Evolutionary conservation across 202 grass and related monocot species (phyloP).

Genomic region (Setaria viridis): DNA sequence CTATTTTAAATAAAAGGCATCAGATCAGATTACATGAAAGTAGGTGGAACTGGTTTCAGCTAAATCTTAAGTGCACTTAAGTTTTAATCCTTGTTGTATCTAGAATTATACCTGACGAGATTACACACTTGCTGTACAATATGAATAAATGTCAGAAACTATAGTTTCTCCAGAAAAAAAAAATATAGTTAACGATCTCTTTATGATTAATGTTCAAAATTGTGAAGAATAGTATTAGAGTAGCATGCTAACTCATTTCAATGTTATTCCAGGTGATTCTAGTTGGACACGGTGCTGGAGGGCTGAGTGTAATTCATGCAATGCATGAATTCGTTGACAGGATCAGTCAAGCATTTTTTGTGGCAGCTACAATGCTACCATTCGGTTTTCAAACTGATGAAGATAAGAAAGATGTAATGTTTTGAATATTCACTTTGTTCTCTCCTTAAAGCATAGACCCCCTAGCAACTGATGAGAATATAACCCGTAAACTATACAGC

Average conservation of each 20-base stretch:
- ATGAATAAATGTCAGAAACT: not conserved
- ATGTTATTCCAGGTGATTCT: slow-evolving; percentile 55
- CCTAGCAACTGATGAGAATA: slow-evolving; percentile 19
- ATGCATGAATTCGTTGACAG: slow-evolving; percentile 65
- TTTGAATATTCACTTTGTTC: not conserved
- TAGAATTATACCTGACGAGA: slow-evolving; percentile 8
- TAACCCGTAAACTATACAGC: not conserved
- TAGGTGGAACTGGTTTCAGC: not conserved
- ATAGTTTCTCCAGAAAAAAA: slow-evolving; percentile 7
- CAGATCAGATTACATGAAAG: not conserved
- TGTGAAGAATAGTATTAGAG: not conserved
- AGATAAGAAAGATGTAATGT: slow-evolving; percentile 63
- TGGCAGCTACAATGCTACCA: slow-evolving; percentile 66
- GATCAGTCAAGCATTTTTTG: slow-evolving; percentile 57
- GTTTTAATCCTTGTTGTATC: slow-evolving; percentile 13
- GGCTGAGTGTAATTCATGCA: slow-evolving; percentile 59
- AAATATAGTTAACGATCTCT: not conserved
- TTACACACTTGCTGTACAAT: not conserved
- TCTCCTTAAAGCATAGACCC: slow-evolving; percentile 15
- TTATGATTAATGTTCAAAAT: not conserved
- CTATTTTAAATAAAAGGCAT: slow-evolving; percentile 10
- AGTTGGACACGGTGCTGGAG: slow-evolving; percentile 55
- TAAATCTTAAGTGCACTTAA: not conserved
- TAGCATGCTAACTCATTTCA: slow-evolving; percentile 31
- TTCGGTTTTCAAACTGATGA: slow-evolving; percentile 65